Percentiles rank a stretch among this genome's conserved stretches.
Evolutionary conservation across 345 rosid genomes (phyloP).

Genomic region (Conringia planisiliqua): DNA sequence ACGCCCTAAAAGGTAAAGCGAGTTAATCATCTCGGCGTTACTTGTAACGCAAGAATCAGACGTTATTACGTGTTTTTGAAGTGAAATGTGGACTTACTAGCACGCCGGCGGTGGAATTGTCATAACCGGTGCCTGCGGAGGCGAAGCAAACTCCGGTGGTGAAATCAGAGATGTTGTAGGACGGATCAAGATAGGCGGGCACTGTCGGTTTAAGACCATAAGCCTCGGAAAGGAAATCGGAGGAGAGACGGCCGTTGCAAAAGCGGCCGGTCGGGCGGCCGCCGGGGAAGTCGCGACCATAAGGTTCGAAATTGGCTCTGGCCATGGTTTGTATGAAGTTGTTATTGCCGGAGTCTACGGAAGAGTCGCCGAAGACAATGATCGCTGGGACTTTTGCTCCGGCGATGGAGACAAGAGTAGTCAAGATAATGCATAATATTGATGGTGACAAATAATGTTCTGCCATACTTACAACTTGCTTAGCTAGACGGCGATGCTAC

Average conservation of each 20-base stretch:
- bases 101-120: constrained; percentile 53
- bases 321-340: constrained; percentile 49
- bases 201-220: constrained; percentile 48
- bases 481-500: constrained; percentile 23
- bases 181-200: constrained; percentile 63
- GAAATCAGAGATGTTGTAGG: constrained; percentile 46
- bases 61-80: neutral
- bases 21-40: neutral
- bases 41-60: constrained; percentile 23
- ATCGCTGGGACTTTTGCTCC: constrained; percentile 48
- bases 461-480: constrained; percentile 28
- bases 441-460: constrained; percentile 7
- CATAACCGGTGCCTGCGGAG: constrained; percentile 60
- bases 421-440: constrained; percentile 14
- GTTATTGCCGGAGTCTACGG: constrained; percentile 65
- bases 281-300: constrained; percentile 55
- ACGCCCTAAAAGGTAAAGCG: constrained; percentile 39
- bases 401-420: constrained; percentile 16
- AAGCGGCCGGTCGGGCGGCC: constrained; percentile 56
- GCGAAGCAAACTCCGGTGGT: constrained; percentile 66
- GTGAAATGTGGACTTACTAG: constrained; percentile 40
- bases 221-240: constrained; percentile 55
- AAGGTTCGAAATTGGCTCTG: constrained; percentile 57
- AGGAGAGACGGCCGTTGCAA: constrained; percentile 56
- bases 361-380: constrained; percentile 66